Evolutionary conservation across 177 flowering plant genomes (phyloP), one percentile per base, ranked within the genome.

Genomic region (Vitis hybrid): DNA sequence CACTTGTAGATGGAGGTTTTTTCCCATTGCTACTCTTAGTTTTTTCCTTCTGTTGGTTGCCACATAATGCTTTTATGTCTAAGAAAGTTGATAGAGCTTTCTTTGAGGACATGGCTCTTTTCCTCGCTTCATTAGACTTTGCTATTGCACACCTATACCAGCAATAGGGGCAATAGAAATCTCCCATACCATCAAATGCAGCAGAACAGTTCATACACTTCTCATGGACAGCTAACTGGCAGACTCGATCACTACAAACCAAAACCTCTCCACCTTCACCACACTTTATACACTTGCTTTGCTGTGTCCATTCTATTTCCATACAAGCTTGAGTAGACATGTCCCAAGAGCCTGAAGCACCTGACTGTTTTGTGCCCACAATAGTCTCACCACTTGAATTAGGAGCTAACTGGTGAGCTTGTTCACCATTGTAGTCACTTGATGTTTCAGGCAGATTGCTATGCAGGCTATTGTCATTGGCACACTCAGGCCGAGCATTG

Each of bases 151-250:
- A 60, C 50, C 76, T 83, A 60, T 80, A 83, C 6, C 66, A 59
- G 70, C 92, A 88, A 62, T 71, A 73, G 0, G 93, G 91, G 68
- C 93, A 87, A 65, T 72, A 83, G 67, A 79, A 89, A 14, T 72
- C 67, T 0, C 88, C 89, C 17, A 26, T 10, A 13, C 74, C 77
- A 65, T 87, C 89, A 70, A 83, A 82, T 34, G n/a, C 19, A 72
- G 85, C 78, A 4, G 68, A 32, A 57, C 32, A 71, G 17, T 68
- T 30, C 73, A 87, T 64, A 62, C 89, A 87, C 14, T 45, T 54
- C 57, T 74, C 77, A 54, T 89, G 91, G 40, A 84, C 32, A 7
- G 81, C 73, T 54, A 85, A 2, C 2, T 76, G 76, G 63, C 92
- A 88, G 32, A 72, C 76, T 12, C 5, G 63, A 54, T 71, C 72